These are phyloP conservation scores for Cladophialophora psammophila DNA, from an alignment of 2,329 filamentous ascomycete species.

Conservation along the genomic window DNA sequence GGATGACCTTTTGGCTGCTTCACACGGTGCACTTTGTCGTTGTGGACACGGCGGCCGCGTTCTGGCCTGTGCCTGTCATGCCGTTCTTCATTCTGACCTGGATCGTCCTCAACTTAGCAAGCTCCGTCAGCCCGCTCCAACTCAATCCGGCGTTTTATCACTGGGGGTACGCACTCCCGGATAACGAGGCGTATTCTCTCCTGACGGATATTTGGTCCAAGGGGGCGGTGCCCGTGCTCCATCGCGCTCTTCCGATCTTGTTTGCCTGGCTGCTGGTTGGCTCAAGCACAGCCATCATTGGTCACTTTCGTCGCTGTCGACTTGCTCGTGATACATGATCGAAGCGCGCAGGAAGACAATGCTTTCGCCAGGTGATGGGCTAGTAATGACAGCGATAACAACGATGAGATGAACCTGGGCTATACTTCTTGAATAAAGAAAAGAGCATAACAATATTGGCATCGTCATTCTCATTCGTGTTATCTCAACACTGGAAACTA, in stretches of 20 bases:
- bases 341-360: background rate
- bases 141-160: constrained; percentile 53
- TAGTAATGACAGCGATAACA: background rate
- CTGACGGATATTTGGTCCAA: constrained; percentile 55
- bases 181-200: constrained; percentile 51
- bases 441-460: background rate
- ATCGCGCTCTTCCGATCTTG: constrained; percentile 52
- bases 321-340: background rate
- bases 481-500: too few species aligned
- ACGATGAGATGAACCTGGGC: background rate
- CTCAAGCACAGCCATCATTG: constrained; percentile 6
- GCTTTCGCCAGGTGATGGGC: background rate
- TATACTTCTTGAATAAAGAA: background rate
- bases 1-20: constrained; percentile 56
- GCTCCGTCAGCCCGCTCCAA: constrained; percentile 54
- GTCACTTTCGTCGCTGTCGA: constrained; percentile 15
- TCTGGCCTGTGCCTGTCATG: constrained; percentile 50
- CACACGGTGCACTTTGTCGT: constrained; percentile 55
- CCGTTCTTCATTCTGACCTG: constrained; percentile 55
- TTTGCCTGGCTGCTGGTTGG: constrained; percentile 50
- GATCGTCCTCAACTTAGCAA: constrained; percentile 55
- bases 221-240: constrained; percentile 52
- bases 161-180: constrained; percentile 52
- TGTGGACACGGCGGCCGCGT: constrained; percentile 54
- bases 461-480: background rate